A percentile compares a stretch with the other conserved stretches of the same genome.
Evolutionary conservation across 2,329 filamentous ascomycete species (phyloP).

Genomic region (Raffaelea albimanens): DNA sequence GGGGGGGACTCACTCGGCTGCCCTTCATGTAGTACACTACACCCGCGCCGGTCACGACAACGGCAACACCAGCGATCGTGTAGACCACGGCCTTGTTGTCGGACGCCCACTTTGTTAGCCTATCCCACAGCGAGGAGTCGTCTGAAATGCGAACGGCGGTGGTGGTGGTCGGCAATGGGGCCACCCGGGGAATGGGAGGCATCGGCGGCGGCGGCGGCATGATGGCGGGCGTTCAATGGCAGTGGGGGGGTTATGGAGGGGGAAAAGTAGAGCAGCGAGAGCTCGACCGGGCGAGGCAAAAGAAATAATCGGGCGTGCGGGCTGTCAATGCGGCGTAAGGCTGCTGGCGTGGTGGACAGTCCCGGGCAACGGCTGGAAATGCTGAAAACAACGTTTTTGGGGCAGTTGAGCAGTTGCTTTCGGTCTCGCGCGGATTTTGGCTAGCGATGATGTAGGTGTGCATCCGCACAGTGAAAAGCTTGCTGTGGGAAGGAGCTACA

Average conservation of each 20-base stretch:
- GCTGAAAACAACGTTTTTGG: background rate
- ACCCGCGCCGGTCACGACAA: conserved; percentile 84
- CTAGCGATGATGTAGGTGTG: conserved; percentile 14
- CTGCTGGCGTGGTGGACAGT: background rate
- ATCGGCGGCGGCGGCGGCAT: conserved; percentile 29
- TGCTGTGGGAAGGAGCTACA: conserved; percentile 12
- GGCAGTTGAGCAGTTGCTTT: background rate
- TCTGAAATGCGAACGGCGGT: conserved; percentile 39
- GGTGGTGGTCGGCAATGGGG: conserved; percentile 29
- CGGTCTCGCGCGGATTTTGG: conserved; percentile 6
- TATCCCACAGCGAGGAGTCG: conserved; percentile 74
- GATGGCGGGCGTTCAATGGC: conserved; percentile 28
- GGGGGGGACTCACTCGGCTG: conserved; percentile 36
- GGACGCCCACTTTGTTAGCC: conserved; percentile 81
- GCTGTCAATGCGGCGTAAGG: background rate
- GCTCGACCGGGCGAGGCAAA: background rate
- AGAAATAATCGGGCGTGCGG: background rate
- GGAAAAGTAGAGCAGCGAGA: background rate
- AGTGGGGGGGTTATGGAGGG: background rate
- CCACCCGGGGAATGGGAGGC: conserved; percentile 27
- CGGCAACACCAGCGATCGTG: conserved; percentile 87
- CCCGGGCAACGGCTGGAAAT: background rate
- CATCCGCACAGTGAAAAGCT: conserved; percentile 10
- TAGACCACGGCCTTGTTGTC: conserved; percentile 95
- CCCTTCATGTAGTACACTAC: conserved; percentile 81